phyloP scores from a whole-genome alignment of 202 grass and related monocot genomes.

The Brachypodium distachyon region DNA sequence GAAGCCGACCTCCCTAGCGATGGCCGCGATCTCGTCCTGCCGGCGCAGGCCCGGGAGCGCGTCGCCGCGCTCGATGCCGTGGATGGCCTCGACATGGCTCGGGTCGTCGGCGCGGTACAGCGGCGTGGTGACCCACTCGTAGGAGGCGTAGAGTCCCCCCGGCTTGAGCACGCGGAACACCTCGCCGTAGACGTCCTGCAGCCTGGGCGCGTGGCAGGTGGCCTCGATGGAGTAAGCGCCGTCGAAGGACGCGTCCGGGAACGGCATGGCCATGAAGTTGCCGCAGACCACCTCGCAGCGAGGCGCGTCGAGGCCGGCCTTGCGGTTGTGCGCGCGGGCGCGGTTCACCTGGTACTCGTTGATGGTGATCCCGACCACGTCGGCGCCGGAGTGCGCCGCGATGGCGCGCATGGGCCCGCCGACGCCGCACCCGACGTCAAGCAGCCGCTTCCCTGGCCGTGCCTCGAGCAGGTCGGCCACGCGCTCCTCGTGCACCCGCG shows the following conservation, averaged over 20 bases:
- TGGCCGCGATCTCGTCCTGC: slow-evolving; percentile 50
- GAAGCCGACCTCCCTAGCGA: slow-evolving; percentile 63
- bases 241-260: slow-evolving; percentile 66
- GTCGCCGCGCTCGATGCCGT: slow-evolving; percentile 84
- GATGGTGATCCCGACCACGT: slow-evolving; percentile 92
- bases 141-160: slow-evolving; percentile 67
- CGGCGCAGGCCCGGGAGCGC: slow-evolving; percentile 70
- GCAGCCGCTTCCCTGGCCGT: slow-evolving; percentile 43
- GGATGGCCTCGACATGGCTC: slow-evolving; percentile 65
- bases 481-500: slow-evolving; percentile 48
- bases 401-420: slow-evolving; percentile 96
- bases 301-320: slow-evolving; percentile 58
- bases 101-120: slow-evolving; percentile 60
- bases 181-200: slow-evolving; percentile 90
- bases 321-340: slow-evolving; percentile 79
- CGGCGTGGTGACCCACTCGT: slow-evolving; percentile 93
- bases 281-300: slow-evolving; percentile 84
- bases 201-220: slow-evolving; percentile 80
- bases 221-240: slow-evolving; percentile 94
- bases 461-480: slow-evolving; percentile 44
- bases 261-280: slow-evolving; percentile 94
- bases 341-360: slow-evolving; percentile 96
- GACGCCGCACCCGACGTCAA: slow-evolving; percentile 87
- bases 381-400: slow-evolving; percentile 52
- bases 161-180: slow-evolving; percentile 81